Conservation (phyloP, 1,139 yeast genomes). For the Candida tunisiensis region DNA sequence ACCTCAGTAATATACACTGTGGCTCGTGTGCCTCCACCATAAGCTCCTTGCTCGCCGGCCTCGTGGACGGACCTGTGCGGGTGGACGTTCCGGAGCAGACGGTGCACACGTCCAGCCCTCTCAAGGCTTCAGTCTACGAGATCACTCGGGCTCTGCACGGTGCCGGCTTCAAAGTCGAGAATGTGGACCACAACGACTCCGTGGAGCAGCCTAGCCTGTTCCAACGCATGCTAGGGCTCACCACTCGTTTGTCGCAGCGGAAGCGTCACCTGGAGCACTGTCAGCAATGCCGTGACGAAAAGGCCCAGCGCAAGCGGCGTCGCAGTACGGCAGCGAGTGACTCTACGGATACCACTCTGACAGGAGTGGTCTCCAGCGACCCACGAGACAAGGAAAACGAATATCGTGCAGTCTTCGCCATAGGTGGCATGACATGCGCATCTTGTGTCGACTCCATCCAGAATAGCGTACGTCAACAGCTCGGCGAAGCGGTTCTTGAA, state of each 20-base stretch:
- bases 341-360: constrained; percentile 2
- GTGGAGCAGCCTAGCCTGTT: constrained; percentile 4
- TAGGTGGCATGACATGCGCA: constrained; percentile 54
- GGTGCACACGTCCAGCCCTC: constrained; percentile 15
- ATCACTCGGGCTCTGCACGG: constrained; percentile 7
- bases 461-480: constrained; percentile 23
- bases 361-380: constrained; percentile 4
- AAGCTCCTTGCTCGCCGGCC: constrained; percentile 8
- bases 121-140: constrained; percentile 11
- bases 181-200: constrained; percentile 7
- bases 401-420: constrained; percentile 34
- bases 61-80: too few relatives aligned
- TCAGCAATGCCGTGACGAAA: constrained; percentile 1
- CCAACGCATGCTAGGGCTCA: background rate
- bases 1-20: constrained; percentile 34
- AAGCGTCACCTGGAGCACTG: constrained; percentile 4
- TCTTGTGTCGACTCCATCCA: constrained; percentile 36
- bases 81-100: constrained; percentile 8
- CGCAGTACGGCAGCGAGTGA: constrained; percentile 22
- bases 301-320: constrained; percentile 2
- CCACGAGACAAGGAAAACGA: constrained; percentile 9
- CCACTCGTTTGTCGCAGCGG: constrained; percentile 8
- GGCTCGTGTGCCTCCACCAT: constrained; percentile 29
- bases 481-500: constrained; percentile 19
- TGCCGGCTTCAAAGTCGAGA: constrained; percentile 18